Evolutionary conservation across 1,284 basidiomycete species (phyloP).

Genomic region (Rhodotorula sp.): DNA sequence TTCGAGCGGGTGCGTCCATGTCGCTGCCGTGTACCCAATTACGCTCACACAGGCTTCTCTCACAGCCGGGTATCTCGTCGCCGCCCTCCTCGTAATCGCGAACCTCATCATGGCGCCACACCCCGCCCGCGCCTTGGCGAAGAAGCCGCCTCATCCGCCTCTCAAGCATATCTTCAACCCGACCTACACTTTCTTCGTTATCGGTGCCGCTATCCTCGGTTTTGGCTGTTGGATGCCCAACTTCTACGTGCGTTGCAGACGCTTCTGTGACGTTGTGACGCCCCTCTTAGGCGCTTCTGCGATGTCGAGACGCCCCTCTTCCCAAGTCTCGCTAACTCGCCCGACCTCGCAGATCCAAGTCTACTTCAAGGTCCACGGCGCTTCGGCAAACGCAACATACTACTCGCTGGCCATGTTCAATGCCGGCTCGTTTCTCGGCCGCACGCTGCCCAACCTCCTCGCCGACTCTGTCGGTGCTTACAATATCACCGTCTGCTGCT

Average conservation of each 20-base stretch:
- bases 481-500: slow-evolving; percentile 10
- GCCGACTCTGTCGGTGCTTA: slow-evolving; percentile 15
- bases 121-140: slow-evolving; percentile 4
- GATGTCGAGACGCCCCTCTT: no score
- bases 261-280: no score
- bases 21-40: no score
- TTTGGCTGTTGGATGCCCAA: slow-evolving; percentile 17
- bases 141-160: slow-evolving; percentile 17
- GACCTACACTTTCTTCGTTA: background rate
- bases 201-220: slow-evolving; percentile 11
- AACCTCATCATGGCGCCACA: slow-evolving; percentile 28
- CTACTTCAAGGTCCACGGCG: slow-evolving; percentile 42
- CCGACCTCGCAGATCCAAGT: slow-evolving; percentile 8
- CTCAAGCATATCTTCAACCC: slow-evolving; percentile 16
- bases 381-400: slow-evolving; percentile 24
- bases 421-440: slow-evolving; percentile 27
- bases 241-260: background rate
- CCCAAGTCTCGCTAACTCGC: no score
- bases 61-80: slow-evolving; percentile 24
- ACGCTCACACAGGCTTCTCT: no score
- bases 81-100: slow-evolving; percentile 12
- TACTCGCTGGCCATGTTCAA: slow-evolving; percentile 36
- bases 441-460: slow-evolving; percentile 31
- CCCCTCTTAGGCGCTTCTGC: no score
- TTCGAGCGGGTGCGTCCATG: slow-evolving; percentile 9